Percentiles rank a stretch among this genome's conserved stretches.
Conservation (phyloP, 73 alveolate species). For the Tetrahymena borealis region DNA sequence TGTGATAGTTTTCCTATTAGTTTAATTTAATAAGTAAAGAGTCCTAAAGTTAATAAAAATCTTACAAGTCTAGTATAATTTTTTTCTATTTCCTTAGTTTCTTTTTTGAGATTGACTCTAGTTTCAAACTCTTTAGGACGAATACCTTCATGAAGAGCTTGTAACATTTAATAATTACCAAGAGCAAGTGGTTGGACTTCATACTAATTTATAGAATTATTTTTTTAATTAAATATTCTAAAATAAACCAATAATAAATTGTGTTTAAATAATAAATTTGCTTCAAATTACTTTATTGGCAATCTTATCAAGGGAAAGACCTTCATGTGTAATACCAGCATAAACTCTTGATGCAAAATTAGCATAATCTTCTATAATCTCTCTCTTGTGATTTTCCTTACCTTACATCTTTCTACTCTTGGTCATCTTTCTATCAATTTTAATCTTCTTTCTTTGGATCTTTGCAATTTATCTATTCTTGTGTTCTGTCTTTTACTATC, state of each 20-base stretch:
- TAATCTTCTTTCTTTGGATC: conserved; percentile 81
- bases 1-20: conserved; percentile 35
- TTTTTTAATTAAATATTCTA: not conserved
- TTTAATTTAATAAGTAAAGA: not conserved
- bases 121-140: conserved; percentile 52
- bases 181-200: conserved; percentile 94
- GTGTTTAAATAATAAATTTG: not conserved
- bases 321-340: conserved; percentile 97
- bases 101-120: conserved; percentile 27
- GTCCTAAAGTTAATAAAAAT: not conserved
- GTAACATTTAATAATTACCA: conserved; percentile 81
- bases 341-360: conserved; percentile 93
- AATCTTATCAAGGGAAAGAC: conserved; percentile 88
- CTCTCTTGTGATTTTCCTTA: conserved; percentile 75
- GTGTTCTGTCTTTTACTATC: conserved; percentile 77
- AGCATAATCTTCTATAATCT: conserved; percentile 94
- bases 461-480: conserved; percentile 82
- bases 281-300: conserved; percentile 79
- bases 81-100: conserved; percentile 39
- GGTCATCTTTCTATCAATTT: conserved; percentile 92
- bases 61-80: conserved; percentile 31
- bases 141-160: conserved; percentile 70
- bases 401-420: conserved; percentile 88
- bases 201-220: conserved; percentile 24
- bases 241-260: too few relatives aligned